Evolutionary conservation across 129 eudicot species (phyloP).

Genomic region (Helichrysum umbraculigerum): DNA sequence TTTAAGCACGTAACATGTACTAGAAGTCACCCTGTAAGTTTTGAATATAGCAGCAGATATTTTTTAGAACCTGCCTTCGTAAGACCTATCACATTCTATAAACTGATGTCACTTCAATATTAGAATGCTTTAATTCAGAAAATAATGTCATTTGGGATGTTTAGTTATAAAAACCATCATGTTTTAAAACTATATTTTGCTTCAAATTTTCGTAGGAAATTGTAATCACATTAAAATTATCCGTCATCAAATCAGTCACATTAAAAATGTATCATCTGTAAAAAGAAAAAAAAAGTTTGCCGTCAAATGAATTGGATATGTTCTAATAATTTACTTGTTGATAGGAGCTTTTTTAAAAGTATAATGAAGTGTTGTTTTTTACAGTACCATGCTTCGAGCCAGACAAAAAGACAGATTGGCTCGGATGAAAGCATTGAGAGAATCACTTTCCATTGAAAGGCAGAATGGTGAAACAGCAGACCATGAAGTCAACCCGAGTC

Average conservation of each 20-base stretch:
- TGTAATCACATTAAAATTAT: neutral
- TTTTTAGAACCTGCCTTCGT: neutral
- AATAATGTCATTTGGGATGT: neutral
- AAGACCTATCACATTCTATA: neutral
- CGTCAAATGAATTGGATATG: neutral
- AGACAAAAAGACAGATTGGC: conserved; percentile 83
- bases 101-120: neutral
- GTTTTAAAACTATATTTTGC: neutral
- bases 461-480: conserved; percentile 25
- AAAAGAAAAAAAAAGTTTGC: neutral
- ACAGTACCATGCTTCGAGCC: conserved; percentile 81
- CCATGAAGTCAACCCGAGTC: conserved; percentile 40
- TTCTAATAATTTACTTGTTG: neutral
- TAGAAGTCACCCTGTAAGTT: neutral
- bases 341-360: neutral
- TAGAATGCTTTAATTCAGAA: neutral
- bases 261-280: neutral
- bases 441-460: conserved; percentile 32
- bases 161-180: neutral
- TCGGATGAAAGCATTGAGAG: conserved; percentile 37
- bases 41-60: neutral
- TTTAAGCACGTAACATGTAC: neutral
- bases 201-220: neutral
- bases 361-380: conserved; percentile 12
- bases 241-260: neutral